Percentiles rank a stretch among this genome's conserved stretches.
Conservation (phyloP, 108 stramenopile species). For the Schizochytrium sp. region DNA sequence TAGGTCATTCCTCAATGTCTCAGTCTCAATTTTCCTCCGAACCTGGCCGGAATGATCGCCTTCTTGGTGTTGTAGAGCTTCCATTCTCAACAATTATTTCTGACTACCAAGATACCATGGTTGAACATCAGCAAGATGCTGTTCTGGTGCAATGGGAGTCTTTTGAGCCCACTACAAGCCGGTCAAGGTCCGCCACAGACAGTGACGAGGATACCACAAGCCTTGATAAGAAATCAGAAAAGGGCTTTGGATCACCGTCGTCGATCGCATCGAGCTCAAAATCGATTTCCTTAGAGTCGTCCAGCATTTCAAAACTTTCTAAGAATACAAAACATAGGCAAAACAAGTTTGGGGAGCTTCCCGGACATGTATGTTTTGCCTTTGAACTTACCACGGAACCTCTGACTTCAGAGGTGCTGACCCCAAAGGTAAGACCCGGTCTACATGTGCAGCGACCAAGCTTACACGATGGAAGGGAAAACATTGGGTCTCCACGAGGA, state of each 20-base stretch:
- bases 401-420: not conserved
- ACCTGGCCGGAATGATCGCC: not conserved
- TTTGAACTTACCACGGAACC: conserved; percentile 17
- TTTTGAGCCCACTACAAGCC: not conserved
- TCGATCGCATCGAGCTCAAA: not conserved
- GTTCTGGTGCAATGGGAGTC: conserved; percentile 30
- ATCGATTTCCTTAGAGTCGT: conserved; percentile 17
- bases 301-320: not conserved
- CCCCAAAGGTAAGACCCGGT: not conserved
- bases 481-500: not conserved
- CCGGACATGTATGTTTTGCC: conserved; percentile 47
- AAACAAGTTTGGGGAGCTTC: conserved; percentile 5
- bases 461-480: not conserved
- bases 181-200: not conserved
- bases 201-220: no score
- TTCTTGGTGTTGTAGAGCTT: conserved; percentile 28
- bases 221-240: no score
- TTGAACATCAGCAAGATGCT: not conserved
- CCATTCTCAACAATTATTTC: conserved; percentile 48
- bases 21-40: not conserved
- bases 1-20: no score
- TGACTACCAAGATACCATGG: conserved; percentile 45
- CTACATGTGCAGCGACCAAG: not conserved
- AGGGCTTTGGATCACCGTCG: no score
- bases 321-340: not conserved